Evolutionary conservation across 768 basidiomycete genomes (phyloP).

Genomic region (Boletus eberwhitei): DNA sequence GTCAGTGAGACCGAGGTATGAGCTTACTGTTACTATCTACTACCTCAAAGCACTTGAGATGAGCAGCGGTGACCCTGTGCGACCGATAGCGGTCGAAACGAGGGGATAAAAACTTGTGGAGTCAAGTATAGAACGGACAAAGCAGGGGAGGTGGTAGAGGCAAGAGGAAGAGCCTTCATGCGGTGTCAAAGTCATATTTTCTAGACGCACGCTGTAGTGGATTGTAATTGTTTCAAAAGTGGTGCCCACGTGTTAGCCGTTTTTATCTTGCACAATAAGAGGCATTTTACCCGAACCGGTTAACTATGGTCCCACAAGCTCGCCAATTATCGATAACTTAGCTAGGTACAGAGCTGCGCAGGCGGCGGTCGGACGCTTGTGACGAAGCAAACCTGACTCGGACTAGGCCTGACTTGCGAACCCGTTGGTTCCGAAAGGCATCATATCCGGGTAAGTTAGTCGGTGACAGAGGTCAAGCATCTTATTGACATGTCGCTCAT

Average conservation of each 20-base stretch:
- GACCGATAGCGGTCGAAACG: not conserved
- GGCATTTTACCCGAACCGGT: not conserved
- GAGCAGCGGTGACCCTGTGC: not conserved
- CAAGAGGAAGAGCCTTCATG: not conserved
- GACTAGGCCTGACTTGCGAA: no score
- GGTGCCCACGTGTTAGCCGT: slow-evolving; percentile 10
- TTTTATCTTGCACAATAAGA: slow-evolving; percentile 31
- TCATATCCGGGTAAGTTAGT: no score
- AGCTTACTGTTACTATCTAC: not conserved
- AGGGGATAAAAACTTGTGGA: not conserved
- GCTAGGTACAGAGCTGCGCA: no score
- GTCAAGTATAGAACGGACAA: no score
- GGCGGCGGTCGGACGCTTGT: no score
- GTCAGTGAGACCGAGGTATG: not conserved
- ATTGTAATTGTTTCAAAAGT: slow-evolving; percentile 23
- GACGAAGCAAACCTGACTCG: no score
- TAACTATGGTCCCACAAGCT: not conserved
- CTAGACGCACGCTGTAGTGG: not conserved
- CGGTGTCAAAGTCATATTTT: slow-evolving; percentile 15
- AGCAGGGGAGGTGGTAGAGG: not conserved
- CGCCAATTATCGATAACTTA: no score
- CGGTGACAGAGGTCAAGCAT: no score
- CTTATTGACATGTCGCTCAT: no score
- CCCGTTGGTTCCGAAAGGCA: no score
- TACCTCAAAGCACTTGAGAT: not conserved